Evolutionary conservation across 140 eudicot species (phyloP).

Genomic region (Anethum foeniculum): DNA sequence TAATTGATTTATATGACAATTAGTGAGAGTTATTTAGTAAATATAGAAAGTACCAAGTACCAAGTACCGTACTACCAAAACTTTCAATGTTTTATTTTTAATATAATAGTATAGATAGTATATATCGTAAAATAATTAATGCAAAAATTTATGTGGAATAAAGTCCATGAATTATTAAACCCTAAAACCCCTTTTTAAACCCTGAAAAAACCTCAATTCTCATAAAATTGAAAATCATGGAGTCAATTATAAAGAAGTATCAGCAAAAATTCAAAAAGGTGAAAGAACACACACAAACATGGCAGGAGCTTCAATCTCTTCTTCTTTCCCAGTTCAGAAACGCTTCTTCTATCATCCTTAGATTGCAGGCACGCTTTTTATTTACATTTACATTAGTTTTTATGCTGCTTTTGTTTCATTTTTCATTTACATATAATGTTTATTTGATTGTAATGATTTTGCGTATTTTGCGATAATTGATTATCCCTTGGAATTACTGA

Average conservation of each 20-base stretch:
- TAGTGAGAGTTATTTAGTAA: too few species aligned
- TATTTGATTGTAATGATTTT: neutral
- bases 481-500: too few species aligned
- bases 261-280: conserved; percentile 56
- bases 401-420: neutral
- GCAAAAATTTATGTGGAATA: too few species aligned
- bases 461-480: neutral
- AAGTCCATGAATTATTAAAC: too few species aligned
- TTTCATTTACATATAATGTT: neutral
- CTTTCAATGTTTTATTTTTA: too few species aligned
- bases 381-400: neutral
- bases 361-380: conserved; percentile 21
- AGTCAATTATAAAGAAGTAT: conserved; percentile 54
- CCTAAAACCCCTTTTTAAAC: too few species aligned
- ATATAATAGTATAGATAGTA: too few species aligned
- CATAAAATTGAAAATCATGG: conserved; percentile 24
- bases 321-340: conserved; percentile 57
- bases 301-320: conserved; percentile 58
- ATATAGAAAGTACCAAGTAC: too few species aligned
- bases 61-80: too few species aligned
- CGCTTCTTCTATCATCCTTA: conserved; percentile 70
- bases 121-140: too few species aligned
- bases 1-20: too few species aligned
- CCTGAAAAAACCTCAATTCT: too few species aligned
- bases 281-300: conserved; percentile 43